Conservation (phyloP, 441 rosid species). For the Breynia disticha region DNA sequence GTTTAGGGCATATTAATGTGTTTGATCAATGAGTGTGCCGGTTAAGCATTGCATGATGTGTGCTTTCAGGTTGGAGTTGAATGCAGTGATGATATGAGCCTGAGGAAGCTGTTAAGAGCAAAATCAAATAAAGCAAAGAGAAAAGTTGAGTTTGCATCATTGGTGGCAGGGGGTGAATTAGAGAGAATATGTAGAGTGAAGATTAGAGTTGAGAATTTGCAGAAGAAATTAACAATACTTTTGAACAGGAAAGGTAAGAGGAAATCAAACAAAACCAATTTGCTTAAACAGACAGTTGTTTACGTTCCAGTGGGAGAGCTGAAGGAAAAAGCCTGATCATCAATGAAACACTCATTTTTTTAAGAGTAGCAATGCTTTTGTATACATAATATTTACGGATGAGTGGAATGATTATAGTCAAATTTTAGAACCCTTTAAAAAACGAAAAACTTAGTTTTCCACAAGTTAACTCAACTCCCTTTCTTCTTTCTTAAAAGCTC, state of each 20-base stretch:
- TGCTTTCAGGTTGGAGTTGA: constrained; percentile 32
- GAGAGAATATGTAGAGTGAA: constrained; percentile 56
- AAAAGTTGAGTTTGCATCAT: constrained; percentile 18
- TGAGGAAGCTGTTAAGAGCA: constrained; percentile 40
- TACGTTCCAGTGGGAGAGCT: constrained; percentile 73
- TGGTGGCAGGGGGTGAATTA: constrained; percentile 46
- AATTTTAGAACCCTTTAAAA: too few species aligned
- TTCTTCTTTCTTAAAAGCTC: too few species aligned
- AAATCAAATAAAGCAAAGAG: constrained; percentile 31
- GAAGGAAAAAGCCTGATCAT: constrained; percentile 39
- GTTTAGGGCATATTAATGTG: too few species aligned
- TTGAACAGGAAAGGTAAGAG: constrained; percentile 34
- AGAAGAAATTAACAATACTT: constrained; percentile 36
- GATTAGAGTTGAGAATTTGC: constrained; percentile 43
- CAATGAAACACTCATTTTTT: not conserved
- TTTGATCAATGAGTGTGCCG: too few species aligned
- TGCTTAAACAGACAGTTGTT: constrained; percentile 34
- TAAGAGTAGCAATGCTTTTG: constrained; percentile 8
- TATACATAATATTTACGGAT: not conserved
- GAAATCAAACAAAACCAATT: constrained; percentile 23
- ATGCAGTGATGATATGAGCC: constrained; percentile 45
- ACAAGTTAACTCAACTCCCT: too few species aligned
- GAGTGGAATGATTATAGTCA: too few species aligned
- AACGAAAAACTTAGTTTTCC: too few species aligned
- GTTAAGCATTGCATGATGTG: not conserved